phyloP scores from a whole-genome alignment of 805 yeast species.

The Saccharomyces eubayanus region DNA sequence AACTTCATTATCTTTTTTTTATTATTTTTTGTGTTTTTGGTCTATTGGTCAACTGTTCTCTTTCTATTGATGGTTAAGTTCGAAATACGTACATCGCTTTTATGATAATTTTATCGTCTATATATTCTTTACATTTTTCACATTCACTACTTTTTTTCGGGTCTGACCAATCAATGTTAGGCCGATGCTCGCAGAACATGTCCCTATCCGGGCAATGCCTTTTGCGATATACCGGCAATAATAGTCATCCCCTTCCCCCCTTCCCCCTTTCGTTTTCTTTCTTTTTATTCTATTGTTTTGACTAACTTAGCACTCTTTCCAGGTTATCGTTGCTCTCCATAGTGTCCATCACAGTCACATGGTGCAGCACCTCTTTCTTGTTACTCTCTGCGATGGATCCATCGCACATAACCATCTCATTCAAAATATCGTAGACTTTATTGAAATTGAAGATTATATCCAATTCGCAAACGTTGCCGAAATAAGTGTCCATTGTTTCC shows the following conservation, averaged over 20 bases:
- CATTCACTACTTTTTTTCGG: background rate
- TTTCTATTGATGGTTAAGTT: background rate
- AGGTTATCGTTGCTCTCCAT: conserved; percentile 68
- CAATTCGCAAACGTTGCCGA: conserved; percentile 92
- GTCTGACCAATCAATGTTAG: background rate
- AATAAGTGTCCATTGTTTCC: conserved; percentile 92
- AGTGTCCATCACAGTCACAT: conserved; percentile 79
- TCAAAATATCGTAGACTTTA: conserved; percentile 85
- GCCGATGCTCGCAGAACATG: background rate
- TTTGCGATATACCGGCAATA: background rate
- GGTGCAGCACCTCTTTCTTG: conserved; percentile 64
- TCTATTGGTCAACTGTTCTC: background rate
- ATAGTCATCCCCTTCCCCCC: background rate
- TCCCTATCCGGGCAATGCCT: background rate
- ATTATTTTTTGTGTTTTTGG: background rate
- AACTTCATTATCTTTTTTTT: conserved; percentile 51
- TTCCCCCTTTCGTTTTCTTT: conserved; percentile 2
- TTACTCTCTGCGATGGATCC: conserved; percentile 83
- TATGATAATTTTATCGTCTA: background rate
- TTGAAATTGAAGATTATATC: conserved; percentile 95
- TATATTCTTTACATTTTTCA: background rate
- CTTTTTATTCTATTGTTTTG: background rate
- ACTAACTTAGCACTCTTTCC: conserved; percentile 34
- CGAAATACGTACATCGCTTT: background rate
- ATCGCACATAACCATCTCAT: conserved; percentile 74